A percentile compares a stretch with the other conserved stretches of the same genome.
These are phyloP conservation scores for Microsporum audouinii DNA, from an alignment of 2,329 filamentous ascomycete genomes.

Conservation along the genomic window DNA sequence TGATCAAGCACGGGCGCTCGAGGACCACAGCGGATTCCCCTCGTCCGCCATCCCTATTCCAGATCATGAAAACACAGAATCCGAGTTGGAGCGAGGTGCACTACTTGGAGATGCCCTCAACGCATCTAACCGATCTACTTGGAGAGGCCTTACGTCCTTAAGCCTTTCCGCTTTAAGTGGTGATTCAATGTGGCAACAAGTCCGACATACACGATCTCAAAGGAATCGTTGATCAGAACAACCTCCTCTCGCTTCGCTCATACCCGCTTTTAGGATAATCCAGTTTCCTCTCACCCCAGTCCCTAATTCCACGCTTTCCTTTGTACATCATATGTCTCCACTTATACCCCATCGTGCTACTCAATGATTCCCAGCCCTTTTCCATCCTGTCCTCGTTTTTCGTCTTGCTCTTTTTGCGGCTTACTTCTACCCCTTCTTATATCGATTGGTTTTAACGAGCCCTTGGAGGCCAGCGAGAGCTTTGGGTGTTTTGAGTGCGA, in stretches of 20 bases:
- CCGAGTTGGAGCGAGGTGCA: slow-evolving; percentile 36
- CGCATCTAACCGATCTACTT: slow-evolving; percentile 26
- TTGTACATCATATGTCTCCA: slow-evolving; percentile 5
- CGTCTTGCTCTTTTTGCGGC: neutral
- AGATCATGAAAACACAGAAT: slow-evolving; percentile 23
- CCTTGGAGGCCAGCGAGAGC: neutral
- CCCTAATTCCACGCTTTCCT: slow-evolving; percentile 3
- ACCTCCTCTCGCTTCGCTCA: neutral
- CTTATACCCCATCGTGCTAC: slow-evolving; percentile 3
- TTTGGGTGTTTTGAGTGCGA: neutral
- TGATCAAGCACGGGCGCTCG: slow-evolving; percentile 35
- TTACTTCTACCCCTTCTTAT: neutral
- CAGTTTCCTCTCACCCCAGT: slow-evolving; percentile 4
- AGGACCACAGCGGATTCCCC: slow-evolving; percentile 37
- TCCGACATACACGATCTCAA: slow-evolving; percentile 23
- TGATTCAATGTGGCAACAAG: slow-evolving; percentile 36
- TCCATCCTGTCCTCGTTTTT: neutral
- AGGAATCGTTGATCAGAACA: slow-evolving; percentile 25
- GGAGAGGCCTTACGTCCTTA: slow-evolving; percentile 35
- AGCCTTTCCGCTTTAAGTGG: slow-evolving; percentile 38
- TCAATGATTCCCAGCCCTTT: neutral
- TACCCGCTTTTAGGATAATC: neutral
- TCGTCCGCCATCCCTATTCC: slow-evolving; percentile 42
- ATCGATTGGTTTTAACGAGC: slow-evolving; percentile 2
- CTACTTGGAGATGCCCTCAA: slow-evolving; percentile 20